Percentiles rank a stretch among this genome's conserved stretches.
These are phyloP conservation scores for Yamadazyma atlantica DNA, from an alignment of 1,139 yeast species.

Conservation along the genomic window DNA sequence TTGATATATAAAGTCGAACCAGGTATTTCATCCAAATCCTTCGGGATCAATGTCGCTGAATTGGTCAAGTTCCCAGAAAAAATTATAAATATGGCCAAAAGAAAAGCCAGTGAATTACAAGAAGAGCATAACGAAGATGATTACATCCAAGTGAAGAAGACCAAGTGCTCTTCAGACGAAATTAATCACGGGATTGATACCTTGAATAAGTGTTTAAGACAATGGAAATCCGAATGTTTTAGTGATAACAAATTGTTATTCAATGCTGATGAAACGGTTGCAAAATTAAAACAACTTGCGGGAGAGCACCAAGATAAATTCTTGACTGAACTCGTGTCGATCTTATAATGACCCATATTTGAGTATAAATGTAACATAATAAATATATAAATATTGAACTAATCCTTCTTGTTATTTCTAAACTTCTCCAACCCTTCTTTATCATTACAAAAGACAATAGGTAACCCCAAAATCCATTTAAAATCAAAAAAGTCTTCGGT, in stretches of 20 bases:
- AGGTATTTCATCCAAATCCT: conserved; percentile 90
- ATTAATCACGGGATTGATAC: conserved; percentile 54
- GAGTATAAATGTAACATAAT: not conserved
- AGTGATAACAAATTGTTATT: conserved; percentile 32
- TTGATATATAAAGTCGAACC: conserved; percentile 87
- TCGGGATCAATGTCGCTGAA: conserved; percentile 97
- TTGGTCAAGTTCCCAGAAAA: conserved; percentile 88
- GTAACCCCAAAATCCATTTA: conserved; percentile 50
- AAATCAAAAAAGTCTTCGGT: conserved; percentile 51
- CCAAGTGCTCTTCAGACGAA: conserved; percentile 56
- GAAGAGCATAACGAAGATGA: conserved; percentile 52
- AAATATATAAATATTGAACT: not conserved
- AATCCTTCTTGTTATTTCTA: conserved; percentile 7
- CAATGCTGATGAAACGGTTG: conserved; percentile 35
- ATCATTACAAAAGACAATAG: conserved; percentile 33
- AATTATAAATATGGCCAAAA: conserved; percentile 89
- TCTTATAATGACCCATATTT: conserved; percentile 22
- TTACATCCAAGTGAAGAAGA: conserved; percentile 43
- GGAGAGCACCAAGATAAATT: conserved; percentile 31
- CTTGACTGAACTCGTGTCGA: conserved; percentile 39
- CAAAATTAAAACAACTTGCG: conserved; percentile 37
- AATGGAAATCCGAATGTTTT: conserved; percentile 58
- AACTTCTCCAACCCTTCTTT: conserved; percentile 26
- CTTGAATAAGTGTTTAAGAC: conserved; percentile 54
- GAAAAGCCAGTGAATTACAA: conserved; percentile 87